Percentiles rank a stretch among this genome's conserved stretches.
Conservation (phyloP, 2,329 filamentous ascomycete species). For the Fusarium proliferatum region DNA sequence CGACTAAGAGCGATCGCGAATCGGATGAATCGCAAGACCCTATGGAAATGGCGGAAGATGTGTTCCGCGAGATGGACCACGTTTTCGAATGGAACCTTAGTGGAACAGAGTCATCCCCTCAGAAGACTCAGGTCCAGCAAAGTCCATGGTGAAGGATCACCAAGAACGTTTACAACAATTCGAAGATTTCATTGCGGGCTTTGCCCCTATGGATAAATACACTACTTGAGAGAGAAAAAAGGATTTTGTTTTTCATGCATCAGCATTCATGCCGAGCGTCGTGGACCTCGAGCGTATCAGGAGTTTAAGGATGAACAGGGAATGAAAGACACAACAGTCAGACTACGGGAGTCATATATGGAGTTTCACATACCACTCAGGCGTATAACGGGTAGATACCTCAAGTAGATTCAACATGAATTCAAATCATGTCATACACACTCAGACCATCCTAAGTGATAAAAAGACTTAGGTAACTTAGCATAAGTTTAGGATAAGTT, state of each 20-base stretch:
- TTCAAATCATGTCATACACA: not conserved
- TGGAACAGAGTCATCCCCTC: conserved; percentile 11
- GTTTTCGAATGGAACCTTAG: conserved; percentile 51
- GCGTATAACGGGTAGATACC: conserved; percentile 35
- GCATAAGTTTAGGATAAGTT: not conserved
- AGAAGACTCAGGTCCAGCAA: conserved; percentile 37
- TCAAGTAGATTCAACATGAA: conserved; percentile 23
- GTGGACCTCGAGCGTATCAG: conserved; percentile 3
- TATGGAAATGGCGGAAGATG: conserved; percentile 51
- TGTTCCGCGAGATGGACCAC: conserved; percentile 52
- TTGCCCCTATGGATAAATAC: not conserved
- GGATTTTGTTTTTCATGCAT: not conserved
- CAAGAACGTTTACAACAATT: not conserved
- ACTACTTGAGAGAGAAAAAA: too few species aligned
- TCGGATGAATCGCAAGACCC: conserved; percentile 46
- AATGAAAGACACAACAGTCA: conserved; percentile 19
- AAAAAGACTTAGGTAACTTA: too few species aligned
- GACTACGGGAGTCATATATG: not conserved
- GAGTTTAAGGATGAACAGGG: conserved; percentile 26
- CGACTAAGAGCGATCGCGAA: conserved; percentile 17
- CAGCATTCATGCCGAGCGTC: not conserved
- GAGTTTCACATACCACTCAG: conserved; percentile 14
- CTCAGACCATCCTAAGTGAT: too few species aligned
- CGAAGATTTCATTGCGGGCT: not conserved
- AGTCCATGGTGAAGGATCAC: conserved; percentile 42